Evolutionary conservation across 257 asterid genomes (phyloP).

Genomic region (Oldenlandia corymbosa): DNA sequence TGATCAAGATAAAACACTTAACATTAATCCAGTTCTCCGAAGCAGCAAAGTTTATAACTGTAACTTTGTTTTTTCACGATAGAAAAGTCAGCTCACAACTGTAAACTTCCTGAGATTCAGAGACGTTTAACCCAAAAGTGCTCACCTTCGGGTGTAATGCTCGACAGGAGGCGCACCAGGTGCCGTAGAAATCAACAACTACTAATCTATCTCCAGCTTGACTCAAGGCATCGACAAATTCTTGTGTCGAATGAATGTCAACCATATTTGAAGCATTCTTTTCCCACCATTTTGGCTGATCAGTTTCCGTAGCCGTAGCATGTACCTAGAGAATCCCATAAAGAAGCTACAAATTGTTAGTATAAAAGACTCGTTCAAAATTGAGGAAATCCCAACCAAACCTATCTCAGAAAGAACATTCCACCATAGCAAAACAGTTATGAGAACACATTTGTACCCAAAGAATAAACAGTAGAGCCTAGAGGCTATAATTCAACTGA

Average conservation of each 20-base stretch:
- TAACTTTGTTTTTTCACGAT: too few relatives aligned
- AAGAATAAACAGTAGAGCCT: neutral
- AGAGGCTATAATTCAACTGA: neutral
- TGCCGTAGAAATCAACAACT: slow-evolving; percentile 41
- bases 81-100: neutral
- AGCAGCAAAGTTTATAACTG: too few relatives aligned
- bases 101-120: neutral
- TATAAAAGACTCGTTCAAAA: neutral
- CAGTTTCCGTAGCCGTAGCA: slow-evolving; percentile 34
- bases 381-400: neutral
- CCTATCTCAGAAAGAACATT: neutral
- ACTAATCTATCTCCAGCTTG: slow-evolving; percentile 41
- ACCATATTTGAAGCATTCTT: slow-evolving; percentile 39
- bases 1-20: too few relatives aligned
- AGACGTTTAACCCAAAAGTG: slow-evolving; percentile 2
- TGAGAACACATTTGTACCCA: neutral
- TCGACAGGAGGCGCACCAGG: slow-evolving; percentile 56
- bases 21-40: neutral
- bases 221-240: slow-evolving; percentile 37
- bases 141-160: slow-evolving; percentile 46
- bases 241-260: slow-evolving; percentile 39
- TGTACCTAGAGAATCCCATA: slow-evolving; percentile 23
- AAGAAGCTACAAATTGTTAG: slow-evolving; percentile 6
- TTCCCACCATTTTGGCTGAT: slow-evolving; percentile 51
- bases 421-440: neutral